Conservation (phyloP, 148 eudicot species). For the Silene uniflora region DNA sequence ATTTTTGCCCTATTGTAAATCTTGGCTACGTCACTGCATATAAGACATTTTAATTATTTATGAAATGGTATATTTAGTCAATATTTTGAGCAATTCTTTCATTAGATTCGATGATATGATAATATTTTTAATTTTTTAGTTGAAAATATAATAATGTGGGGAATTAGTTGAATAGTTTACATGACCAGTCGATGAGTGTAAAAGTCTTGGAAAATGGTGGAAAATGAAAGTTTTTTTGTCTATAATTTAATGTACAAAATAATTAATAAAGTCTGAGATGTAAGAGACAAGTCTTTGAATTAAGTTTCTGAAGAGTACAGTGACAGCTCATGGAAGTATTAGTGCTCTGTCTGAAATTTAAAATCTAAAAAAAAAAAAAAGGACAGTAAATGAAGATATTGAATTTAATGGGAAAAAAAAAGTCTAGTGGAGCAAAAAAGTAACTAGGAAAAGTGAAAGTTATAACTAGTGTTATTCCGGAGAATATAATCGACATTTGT, state of each 20-base stretch:
- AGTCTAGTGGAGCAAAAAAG: not conserved
- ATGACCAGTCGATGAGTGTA: not conserved
- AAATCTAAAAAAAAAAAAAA: not conserved
- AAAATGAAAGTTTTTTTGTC: not conserved
- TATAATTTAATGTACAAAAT: not conserved
- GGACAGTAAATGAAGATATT: not conserved
- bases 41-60: too few relatives aligned
- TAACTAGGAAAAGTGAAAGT: too few relatives aligned
- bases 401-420: not conserved
- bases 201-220: not conserved
- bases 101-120: not conserved
- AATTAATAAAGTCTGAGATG: not conserved
- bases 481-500: not conserved
- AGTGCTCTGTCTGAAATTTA: slow-evolving; percentile 23
- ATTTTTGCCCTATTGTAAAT: too few relatives aligned
- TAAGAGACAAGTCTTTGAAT: slow-evolving; percentile 9
- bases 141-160: too few relatives aligned
- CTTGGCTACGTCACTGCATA: too few relatives aligned
- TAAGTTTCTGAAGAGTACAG: slow-evolving; percentile 11
- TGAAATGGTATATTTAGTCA: too few relatives aligned
- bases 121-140: too few relatives aligned
- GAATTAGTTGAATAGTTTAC: not conserved
- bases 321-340: slow-evolving; percentile 28
- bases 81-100: too few relatives aligned
- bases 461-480: too few relatives aligned